Evolutionary conservation across 495 filamentous ascomycete species (phyloP).

Genomic region (Elaphomyces granulatus): DNA sequence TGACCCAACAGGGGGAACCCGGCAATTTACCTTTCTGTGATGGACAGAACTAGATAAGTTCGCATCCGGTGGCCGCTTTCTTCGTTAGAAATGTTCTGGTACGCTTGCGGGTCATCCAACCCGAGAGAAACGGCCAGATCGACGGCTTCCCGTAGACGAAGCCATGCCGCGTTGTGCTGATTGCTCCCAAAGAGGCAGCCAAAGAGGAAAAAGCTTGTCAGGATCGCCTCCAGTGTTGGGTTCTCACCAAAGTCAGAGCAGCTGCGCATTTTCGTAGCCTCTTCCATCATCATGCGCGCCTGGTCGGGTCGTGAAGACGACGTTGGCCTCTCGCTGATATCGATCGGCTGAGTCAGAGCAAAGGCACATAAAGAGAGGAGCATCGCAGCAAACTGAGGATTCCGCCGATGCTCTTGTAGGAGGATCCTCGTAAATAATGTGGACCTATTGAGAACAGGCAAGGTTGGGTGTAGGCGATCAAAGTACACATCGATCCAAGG

Average conservation of each 20-base stretch:
- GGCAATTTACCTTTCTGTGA: slow-evolving; percentile 38
- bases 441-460: slow-evolving; percentile 60
- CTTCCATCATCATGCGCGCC: slow-evolving; percentile 49
- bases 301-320: slow-evolving; percentile 38
- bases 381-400: slow-evolving; percentile 49
- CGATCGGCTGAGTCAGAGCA: slow-evolving; percentile 72
- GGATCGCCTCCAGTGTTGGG: slow-evolving; percentile 52
- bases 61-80: slow-evolving; percentile 31
- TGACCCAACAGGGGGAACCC: no score
- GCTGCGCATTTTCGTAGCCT: slow-evolving; percentile 62
- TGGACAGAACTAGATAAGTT: slow-evolving; percentile 44
- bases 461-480: slow-evolving; percentile 61
- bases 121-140: slow-evolving; percentile 43
- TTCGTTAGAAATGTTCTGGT: slow-evolving; percentile 27
- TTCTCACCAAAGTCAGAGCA: slow-evolving; percentile 60
- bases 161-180: slow-evolving; percentile 41
- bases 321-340: slow-evolving; percentile 29
- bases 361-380: slow-evolving; percentile 66
- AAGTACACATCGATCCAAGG: slow-evolving; percentile 74
- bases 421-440: slow-evolving; percentile 45
- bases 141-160: slow-evolving; percentile 45
- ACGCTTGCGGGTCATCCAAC: slow-evolving; percentile 41
- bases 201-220: slow-evolving; percentile 71
- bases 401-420: slow-evolving; percentile 51
- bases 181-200: slow-evolving; percentile 58